phyloP scores from a whole-genome alignment of 2,329 filamentous ascomycete genomes.

The Chaetomium sp. region DNA sequence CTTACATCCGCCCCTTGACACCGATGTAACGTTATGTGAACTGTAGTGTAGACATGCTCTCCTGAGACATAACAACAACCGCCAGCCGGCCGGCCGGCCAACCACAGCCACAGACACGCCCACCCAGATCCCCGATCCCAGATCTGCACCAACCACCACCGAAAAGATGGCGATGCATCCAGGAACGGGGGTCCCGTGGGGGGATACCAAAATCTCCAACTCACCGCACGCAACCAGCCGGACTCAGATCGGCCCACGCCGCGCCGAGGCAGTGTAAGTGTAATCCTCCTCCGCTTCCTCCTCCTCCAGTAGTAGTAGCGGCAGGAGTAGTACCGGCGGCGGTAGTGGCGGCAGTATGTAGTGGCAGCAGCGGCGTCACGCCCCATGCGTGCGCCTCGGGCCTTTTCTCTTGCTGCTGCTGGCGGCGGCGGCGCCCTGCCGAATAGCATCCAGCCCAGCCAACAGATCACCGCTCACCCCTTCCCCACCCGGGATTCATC shows the following conservation, averaged over 20 bases:
- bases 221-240: conserved; percentile 8
- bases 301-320: too few relatives aligned
- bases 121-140: background rate
- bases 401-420: background rate
- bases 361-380: background rate
- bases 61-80: too few relatives aligned
- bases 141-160: background rate
- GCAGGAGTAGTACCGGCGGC: too few relatives aligned
- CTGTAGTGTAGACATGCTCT: too few relatives aligned
- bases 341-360: too few relatives aligned
- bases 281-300: background rate
- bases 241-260: conserved; percentile 9
- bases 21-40: too few relatives aligned
- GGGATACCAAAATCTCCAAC: background rate
- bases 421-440: background rate
- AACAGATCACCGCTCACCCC: too few relatives aligned
- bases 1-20: too few relatives aligned
- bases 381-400: background rate
- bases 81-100: too few relatives aligned
- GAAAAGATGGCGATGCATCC: too few relatives aligned
- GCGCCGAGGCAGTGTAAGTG: conserved; percentile 1
- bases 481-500: background rate
- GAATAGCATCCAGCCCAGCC: background rate
- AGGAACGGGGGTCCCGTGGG: too few relatives aligned
- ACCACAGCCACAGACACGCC: background rate